Percentiles rank a stretch among this genome's conserved stretches.
Evolutionary conservation across 345 rosid species (phyloP).

Genomic region (Streptanthus diversifolius): DNA sequence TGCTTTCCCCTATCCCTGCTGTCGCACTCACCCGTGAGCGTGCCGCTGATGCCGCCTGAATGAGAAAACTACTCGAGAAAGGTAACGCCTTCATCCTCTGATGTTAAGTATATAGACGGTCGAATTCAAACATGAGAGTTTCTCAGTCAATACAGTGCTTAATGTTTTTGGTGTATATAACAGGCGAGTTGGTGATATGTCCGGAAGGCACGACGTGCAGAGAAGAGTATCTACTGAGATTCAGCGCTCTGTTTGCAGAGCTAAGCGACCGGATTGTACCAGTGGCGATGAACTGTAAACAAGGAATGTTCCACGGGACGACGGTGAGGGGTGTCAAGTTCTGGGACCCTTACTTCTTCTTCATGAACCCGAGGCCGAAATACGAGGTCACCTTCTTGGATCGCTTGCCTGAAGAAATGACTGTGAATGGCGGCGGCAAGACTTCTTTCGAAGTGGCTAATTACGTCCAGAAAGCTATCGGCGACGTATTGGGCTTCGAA

Average conservation of each 20-base stretch:
- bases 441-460: constrained; percentile 86
- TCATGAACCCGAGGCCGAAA: constrained; percentile 90
- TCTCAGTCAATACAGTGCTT: not conserved
- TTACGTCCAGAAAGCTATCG: constrained; percentile 76
- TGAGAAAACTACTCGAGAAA: constrained; percentile 55
- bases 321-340: constrained; percentile 89
- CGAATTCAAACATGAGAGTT: no score
- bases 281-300: constrained; percentile 82
- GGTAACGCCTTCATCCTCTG: not conserved
- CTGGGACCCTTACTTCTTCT: constrained; percentile 88
- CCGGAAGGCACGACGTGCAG: constrained; percentile 98
- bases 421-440: constrained; percentile 78
- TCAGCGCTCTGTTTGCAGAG: constrained; percentile 93
- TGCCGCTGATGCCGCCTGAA: constrained; percentile 70
- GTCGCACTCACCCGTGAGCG: constrained; percentile 89
- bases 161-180: not conserved
- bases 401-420: constrained; percentile 72
- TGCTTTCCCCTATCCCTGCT: constrained; percentile 90
- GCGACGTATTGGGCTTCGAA: constrained; percentile 65
- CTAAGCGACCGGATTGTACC: constrained; percentile 94
- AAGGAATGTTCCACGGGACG: constrained; percentile 80
- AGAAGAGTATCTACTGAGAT: constrained; percentile 67
- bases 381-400: constrained; percentile 75
- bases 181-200: constrained; percentile 88
- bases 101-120: no score